Base-by-base conservation (phyloP, 169 alveolate genomes). In the Plasmodium yoelii region DNA sequence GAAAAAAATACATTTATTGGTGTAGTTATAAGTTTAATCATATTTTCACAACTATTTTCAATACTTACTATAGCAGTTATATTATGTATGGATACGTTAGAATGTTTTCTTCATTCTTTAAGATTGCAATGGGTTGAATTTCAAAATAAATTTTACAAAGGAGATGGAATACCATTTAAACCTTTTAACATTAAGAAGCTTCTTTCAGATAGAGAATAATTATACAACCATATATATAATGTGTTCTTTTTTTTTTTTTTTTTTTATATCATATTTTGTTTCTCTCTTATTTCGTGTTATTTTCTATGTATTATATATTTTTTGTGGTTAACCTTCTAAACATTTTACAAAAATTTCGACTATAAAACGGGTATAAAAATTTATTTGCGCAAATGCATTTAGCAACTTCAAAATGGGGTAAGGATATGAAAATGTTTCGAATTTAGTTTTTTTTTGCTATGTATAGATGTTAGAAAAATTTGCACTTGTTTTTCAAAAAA, bases 61-160 rank as follows among this genome's bases (percentile, higher is more conserved):
- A 94, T 95, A 77, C 87, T 97, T 75, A 98, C 99, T 5, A 95
- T 98, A 51, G 98, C 97, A 28, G 99, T 99, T 12, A 96, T 99
- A 88, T 95, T 99, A 92, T 96, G 98, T 69, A 98, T 99, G 99
- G 99, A 99, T 95, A 94, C 98, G 2, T 92, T 99, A 93, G 99
- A 99, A 94, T 98, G 99, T 88, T 98, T 98, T 94, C 95, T 99
- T 71, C 99, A 99, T 95, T 99, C 99, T 1, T 96, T 99, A 70
- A 97, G 99, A 88, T 96, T 99, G 90, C 99, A 99, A 92, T 99
- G 99, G 99, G 99, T 99, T 61, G 99, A 99, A 92, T 99, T 99
- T 95, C 99, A 98, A 92, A 98, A 97, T 95, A 99, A 99, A 93
- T 99, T 99, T 93, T 99, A 95, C 96, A 97, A 98, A 91, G 99